Conservation (phyloP, 2,329 filamentous ascomycete genomes). For the Aspergillus bombycis region DNA sequence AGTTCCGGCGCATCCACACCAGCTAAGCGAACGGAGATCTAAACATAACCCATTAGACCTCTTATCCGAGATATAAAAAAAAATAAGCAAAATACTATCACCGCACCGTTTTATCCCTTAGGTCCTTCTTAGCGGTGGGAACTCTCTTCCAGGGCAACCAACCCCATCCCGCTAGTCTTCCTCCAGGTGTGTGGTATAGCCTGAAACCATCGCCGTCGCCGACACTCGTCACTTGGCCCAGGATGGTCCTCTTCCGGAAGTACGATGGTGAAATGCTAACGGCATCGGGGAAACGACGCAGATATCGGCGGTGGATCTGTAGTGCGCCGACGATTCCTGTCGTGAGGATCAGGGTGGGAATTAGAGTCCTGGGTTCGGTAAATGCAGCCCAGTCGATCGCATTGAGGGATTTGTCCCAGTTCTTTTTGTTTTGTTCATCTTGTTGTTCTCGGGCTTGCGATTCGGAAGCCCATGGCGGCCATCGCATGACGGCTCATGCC, state of each 20-base stretch:
- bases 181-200: constrained; percentile 93
- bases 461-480: constrained; percentile 51
- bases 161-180: constrained; percentile 84
- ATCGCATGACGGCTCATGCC: constrained; percentile 50
- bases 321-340: constrained; percentile 40
- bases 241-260: constrained; percentile 75
- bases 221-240: constrained; percentile 87
- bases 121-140: constrained; percentile 67
- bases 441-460: constrained; percentile 28
- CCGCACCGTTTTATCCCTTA: constrained; percentile 77
- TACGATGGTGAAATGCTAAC: constrained; percentile 73
- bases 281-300: constrained; percentile 81
- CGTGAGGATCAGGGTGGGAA: constrained; percentile 43
- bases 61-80: background rate
- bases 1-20: constrained; percentile 92
- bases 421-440: constrained; percentile 26
- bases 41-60: background rate
- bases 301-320: constrained; percentile 55
- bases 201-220: constrained; percentile 97
- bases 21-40: constrained; percentile 84
- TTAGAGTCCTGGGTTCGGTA: constrained; percentile 38
- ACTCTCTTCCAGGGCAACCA: constrained; percentile 75
- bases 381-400: constrained; percentile 42
- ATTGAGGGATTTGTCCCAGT: constrained; percentile 50
- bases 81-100: background rate